A percentile compares a stretch with the other conserved stretches of the same genome.
These are phyloP conservation scores for Cinchona pubescens DNA, from an alignment of 257 asterid genomes.

Conservation along the genomic window DNA sequence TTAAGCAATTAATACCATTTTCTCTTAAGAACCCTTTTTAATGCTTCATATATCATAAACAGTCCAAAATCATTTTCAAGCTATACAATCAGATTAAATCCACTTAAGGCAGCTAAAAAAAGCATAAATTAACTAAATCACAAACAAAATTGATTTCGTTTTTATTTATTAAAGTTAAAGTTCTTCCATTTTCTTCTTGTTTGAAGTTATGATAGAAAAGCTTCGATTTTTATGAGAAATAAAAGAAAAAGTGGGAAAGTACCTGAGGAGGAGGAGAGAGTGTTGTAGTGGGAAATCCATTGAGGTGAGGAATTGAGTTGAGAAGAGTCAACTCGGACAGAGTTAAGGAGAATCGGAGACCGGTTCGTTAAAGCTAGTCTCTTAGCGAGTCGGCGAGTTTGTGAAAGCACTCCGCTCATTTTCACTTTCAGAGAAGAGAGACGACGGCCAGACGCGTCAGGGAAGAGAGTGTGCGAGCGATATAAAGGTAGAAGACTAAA, in stretches of 20 bases:
- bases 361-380: conserved; percentile 20
- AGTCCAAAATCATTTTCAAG: not conserved
- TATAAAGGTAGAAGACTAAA: not conserved
- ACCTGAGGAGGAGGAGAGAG: conserved; percentile 17
- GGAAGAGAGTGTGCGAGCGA: not conserved
- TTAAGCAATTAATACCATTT: not conserved
- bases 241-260: not conserved
- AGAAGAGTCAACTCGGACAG: conserved; percentile 15
- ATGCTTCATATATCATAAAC: not conserved
- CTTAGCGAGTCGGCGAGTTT: conserved; percentile 27
- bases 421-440: not conserved
- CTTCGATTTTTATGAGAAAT: not conserved
- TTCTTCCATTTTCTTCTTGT: not conserved
- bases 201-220: not conserved
- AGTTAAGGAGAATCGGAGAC: conserved; percentile 17
- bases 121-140: not conserved
- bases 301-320: not conserved
- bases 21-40: too few species aligned
- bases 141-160: not conserved
- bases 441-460: too few species aligned
- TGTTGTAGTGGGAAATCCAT: conserved; percentile 10
- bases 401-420: conserved; percentile 22
- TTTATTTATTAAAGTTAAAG: not conserved
- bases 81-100: not conserved
- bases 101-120: not conserved